Base-by-base conservation (phyloP, 208 protist genomes). In the Leishmania aethiopica region DNA sequence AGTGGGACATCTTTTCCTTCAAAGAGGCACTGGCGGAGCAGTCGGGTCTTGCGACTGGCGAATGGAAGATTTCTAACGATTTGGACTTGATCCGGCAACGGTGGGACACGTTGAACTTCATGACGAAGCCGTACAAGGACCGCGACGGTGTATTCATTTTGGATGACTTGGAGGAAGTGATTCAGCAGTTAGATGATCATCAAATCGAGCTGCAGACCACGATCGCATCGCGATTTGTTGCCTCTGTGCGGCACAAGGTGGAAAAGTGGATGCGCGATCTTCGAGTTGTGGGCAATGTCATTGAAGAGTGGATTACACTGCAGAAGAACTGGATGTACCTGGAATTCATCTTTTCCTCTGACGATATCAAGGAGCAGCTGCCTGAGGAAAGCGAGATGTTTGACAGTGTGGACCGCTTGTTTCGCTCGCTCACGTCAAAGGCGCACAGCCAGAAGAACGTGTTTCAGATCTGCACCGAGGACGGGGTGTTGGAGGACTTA, bases 281-380 rank as follows among this genome's bases (percentile, higher is more conserved):
- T 57, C 86, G 88, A 55, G 86, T 91, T 64, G 87, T 99, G 28
- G 76, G 90, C 77, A 92, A 96, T 77, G 96, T 99, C 15, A 90
- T 99, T 62, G 97, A 99, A 47, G 97, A 99, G 79, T 99, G 98
- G 98, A 93, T 99, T 53, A 96, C 91, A 37, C 91, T 98, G 69
- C 99, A 99, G 86, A 97, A 96, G 49, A 96, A 94, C 75, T 99
- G 98, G 98, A 97, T 99, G 91, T 99, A 99, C 87, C 90, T 99
- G 22, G 98, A 99, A 86, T 99, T 99, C 87, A 99, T 99, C 84
- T 99, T 99, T 84, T 95, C 93, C 19, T 99, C 97, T 28, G 95
- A 98, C 73, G 99, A 99, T 83, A 99, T 99, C 80, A 98, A 99
- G 80, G 92, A 94, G 59, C 97, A 99, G 83, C 91, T 98, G 57